Evolutionary conservation across 192 early-diverging fungal species (phyloP), one percentile per base, ranked within the genome.

Genomic region (Tieghemiomyces parasiticus): DNA sequence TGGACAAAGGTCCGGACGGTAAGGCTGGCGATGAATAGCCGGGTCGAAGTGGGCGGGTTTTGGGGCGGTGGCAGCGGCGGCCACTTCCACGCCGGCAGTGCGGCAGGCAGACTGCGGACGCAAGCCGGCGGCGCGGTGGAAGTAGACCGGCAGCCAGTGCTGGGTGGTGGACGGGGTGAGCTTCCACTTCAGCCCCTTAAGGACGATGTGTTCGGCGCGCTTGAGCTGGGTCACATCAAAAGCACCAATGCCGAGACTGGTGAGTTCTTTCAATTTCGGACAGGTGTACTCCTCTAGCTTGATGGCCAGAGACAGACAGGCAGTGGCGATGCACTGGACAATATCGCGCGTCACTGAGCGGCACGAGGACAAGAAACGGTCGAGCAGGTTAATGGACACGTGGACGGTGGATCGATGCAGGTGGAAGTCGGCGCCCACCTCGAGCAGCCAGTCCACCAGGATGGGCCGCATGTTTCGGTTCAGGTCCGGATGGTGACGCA

Each of bases 361-460:
- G 30, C 49, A 29, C 8, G 67, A 67, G 62, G 60, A 30, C 25
- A 76, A 51, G 45, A 73, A 73, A 29, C 71, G 71, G 53, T 76
- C 74, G 34, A 76, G 47, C 28, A 63, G 69, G 63, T 73, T 69
- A 19, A 76, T 67, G 0, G 71, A 62, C 63, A 73, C 46, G 46
- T 76, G 71, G 22, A 76, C 60, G 24, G 74, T 76, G 59, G 73
- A 62, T 19, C 74, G 58, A 58, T 76, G 69, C 63, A 72, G 65
- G 55, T 69, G 68, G 60, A 71, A 73, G 62, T 78, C 73, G 10
- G 73, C 65, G 2, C 66, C 70, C 4, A 74, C 73, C 62, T 78
- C 76, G 61, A 72, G 63, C 46, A 78, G 67, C 76, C 76, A 78
- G 61, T 78, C 76, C 2, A 78, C 67, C 13, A 78, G 67, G 52